phyloP scores from a whole-genome alignment of 2,329 filamentous ascomycete species.

The Immersiporthe knoxdaviesiana region DNA sequence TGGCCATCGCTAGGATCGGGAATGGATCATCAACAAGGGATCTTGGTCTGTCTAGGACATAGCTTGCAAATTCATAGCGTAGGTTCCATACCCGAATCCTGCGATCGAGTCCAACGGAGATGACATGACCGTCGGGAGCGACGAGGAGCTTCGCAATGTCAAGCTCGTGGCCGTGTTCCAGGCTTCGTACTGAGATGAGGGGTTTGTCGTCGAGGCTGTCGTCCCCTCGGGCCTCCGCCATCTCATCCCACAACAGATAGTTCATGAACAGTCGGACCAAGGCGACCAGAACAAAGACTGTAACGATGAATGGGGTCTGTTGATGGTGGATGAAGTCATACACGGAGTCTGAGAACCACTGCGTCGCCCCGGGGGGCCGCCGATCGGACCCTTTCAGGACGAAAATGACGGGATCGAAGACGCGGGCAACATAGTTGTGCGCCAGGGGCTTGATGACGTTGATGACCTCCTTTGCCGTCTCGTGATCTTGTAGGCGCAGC shows the following conservation, averaged over 20 bases:
- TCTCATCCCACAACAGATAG: slow-evolving; percentile 71
- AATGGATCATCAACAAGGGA: slow-evolving; percentile 49
- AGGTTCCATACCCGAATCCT: slow-evolving; percentile 69
- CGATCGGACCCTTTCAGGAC: slow-evolving; percentile 71
- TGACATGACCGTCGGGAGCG: slow-evolving; percentile 65
- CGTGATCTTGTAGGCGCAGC: slow-evolving; percentile 77
- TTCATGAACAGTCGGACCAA: slow-evolving; percentile 73
- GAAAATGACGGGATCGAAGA: slow-evolving; percentile 76
- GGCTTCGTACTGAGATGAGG: slow-evolving; percentile 61
- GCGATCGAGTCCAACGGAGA: slow-evolving; percentile 72
- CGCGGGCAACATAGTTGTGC: slow-evolving; percentile 72
- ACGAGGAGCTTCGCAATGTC: slow-evolving; percentile 69
- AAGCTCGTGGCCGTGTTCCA: slow-evolving; percentile 66
- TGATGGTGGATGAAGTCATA: slow-evolving; percentile 71
- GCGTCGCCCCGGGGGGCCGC: slow-evolving; percentile 54
- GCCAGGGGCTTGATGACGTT: slow-evolving; percentile 73
- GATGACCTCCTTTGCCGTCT: slow-evolving; percentile 77
- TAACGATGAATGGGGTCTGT: slow-evolving; percentile 61
- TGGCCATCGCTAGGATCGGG: slow-evolving; percentile 64
- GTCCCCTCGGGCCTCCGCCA: slow-evolving; percentile 49
- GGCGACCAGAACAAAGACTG: slow-evolving; percentile 64
- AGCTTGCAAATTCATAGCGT: slow-evolving; percentile 47
- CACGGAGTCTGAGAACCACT: slow-evolving; percentile 57
- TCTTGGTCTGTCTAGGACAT: slow-evolving; percentile 46
- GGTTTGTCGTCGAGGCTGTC: slow-evolving; percentile 52